Percentiles rank a stretch among this genome's conserved stretches.
These are phyloP conservation scores for Mycena haematopus DNA, from an alignment of 768 basidiomycete species.

Conservation along the genomic window DNA sequence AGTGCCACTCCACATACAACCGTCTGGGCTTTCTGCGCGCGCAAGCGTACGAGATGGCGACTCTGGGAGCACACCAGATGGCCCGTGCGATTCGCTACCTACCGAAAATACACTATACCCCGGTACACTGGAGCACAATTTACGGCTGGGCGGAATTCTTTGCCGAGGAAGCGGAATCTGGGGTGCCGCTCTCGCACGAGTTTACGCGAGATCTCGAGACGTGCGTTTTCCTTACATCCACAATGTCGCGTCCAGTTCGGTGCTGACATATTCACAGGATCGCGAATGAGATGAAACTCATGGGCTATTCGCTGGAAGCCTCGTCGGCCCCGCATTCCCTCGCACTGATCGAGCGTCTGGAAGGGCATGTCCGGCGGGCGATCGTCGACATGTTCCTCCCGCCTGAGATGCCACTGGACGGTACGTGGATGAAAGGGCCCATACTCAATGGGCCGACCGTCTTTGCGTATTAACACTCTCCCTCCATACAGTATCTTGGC, in stretches of 20 bases:
- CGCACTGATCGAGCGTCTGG: constrained; percentile 3
- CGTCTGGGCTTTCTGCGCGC: constrained; percentile 5
- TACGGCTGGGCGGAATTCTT: constrained; percentile 20
- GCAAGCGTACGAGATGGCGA: constrained; percentile 1
- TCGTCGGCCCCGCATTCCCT: background rate
- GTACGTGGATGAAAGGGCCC: constrained; percentile 3
- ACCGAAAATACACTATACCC: constrained; percentile 12
- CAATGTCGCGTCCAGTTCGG: background rate
- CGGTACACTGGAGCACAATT: constrained; percentile 9
- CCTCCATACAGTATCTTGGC: background rate
- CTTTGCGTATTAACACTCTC: background rate
- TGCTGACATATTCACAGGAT: background rate
- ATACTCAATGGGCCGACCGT: background rate
- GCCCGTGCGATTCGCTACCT: constrained; percentile 12
- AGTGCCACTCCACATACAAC: background rate
- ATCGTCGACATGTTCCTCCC: constrained; percentile 5
- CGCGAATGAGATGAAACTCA: constrained; percentile 7
- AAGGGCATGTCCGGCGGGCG: background rate
- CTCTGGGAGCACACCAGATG: background rate
- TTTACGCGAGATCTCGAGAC: background rate
- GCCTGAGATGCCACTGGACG: background rate
- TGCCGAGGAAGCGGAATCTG: constrained; percentile 12
- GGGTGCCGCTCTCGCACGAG: background rate
- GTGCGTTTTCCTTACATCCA: background rate
- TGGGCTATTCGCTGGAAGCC: constrained; percentile 10